Base-by-base conservation (phyloP, 148 eudicot genomes). In the Nyssa sinensis region DNA sequence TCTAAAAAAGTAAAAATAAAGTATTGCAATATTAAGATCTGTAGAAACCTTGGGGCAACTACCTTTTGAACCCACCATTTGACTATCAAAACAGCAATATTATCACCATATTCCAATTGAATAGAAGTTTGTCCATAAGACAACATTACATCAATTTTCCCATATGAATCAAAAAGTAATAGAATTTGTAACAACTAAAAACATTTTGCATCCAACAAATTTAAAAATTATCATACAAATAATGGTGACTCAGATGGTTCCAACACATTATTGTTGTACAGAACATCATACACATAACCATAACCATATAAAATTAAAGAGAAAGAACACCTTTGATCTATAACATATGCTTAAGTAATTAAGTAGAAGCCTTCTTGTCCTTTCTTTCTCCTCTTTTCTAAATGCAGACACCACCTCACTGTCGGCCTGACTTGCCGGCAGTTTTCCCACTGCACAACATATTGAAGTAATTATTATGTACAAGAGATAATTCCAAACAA, bases 351-450 rank as follows among this genome's bases (percentile, higher is more conserved):
- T 73, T 79, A 75, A 30, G 85, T 93, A 93, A 77, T 66, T 55
- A 24, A 51, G 31, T 60, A 93, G 69, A 70, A 89, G 86, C 77
- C 86, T 87, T 61, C 33, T 75, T 75, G 77, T 85, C 81, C 80
- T 81, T 61, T 85, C 90, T 72, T 64, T 80, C 88, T 93, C 98
- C 65, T 82, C 83, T 58, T 78, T 79, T 82, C 96, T 86, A 75
- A 83, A 80, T 37, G 82, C 81, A 41, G 86, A 81, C 73, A 93
- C 87, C 81, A 89, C 89, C 55, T 69, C 81, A 27, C 72, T 78
- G 71, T 79, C 86, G 41, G 98, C 98, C 71, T 81, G 88, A 70
- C 60, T 79, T 33, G 92, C 98, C 17, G 96, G 98, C 44, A 93
- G 75, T 75, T 85, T 91, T 41, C 98, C 98, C 84, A 93, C 98